Conservation (phyloP, 352 stramenopile genomes). For the Phytopythium montanum region DNA sequence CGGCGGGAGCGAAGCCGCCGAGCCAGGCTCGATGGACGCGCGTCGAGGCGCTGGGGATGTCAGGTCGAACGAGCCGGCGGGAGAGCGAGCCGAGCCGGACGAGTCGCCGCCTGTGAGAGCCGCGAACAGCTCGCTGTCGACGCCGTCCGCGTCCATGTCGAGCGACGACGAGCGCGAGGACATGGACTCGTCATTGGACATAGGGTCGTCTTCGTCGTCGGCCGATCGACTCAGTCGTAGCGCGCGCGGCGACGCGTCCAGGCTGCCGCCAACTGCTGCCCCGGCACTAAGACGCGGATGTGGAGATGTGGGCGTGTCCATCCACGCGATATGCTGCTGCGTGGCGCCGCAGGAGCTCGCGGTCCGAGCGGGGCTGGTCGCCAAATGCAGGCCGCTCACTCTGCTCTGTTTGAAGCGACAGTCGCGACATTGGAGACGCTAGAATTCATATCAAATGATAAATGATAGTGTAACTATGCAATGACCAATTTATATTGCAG, state of each 20-base stretch:
- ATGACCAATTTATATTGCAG: neutral
- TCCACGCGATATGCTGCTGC: neutral
- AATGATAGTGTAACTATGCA: neutral
- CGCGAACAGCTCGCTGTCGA: slow-evolving; percentile 9
- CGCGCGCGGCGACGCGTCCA: neutral
- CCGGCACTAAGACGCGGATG: neutral
- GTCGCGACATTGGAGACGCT: neutral
- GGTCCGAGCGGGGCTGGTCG: neutral
- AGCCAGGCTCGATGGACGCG: slow-evolving; percentile 5
- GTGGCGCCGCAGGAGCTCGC: neutral
- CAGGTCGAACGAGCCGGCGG: slow-evolving; percentile 24
- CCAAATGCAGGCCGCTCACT: neutral
- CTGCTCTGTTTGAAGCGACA: neutral
- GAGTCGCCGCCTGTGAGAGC: slow-evolving; percentile 9
- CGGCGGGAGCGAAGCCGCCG: neutral
- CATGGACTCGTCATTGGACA: slow-evolving; percentile 67
- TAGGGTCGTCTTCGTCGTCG: slow-evolving; percentile 36
- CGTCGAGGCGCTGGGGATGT: slow-evolving; percentile 24
- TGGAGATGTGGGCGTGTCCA: neutral
- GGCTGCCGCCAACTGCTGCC: neutral
- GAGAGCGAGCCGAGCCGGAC: too few relatives aligned
- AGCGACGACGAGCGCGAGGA: slow-evolving; percentile 41
- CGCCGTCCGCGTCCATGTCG: slow-evolving; percentile 27
- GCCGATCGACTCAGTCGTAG: slow-evolving; percentile 5
- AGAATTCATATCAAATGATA: neutral